Base-by-base conservation (phyloP, 1,284 basidiomycete species). In the Ustilago cynodontis region DNA sequence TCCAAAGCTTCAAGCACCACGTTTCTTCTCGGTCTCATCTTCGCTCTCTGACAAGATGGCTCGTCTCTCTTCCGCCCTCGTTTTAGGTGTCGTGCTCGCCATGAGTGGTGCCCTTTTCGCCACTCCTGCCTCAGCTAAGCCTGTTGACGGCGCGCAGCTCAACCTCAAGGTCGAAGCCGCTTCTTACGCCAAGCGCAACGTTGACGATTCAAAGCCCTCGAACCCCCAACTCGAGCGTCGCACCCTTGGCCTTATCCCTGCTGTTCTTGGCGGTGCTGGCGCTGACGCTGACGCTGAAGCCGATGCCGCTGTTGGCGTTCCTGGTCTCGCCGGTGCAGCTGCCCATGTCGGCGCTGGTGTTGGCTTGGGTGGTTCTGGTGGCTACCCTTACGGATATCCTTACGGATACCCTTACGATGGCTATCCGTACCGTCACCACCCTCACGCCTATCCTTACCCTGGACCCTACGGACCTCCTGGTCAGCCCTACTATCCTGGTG, bases 61-160 rank as follows among this genome's bases (percentile, higher is more conserved):
- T 55, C 64, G 70, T 7, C 28, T 72, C 39, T 67, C 70, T 18
- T 56, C 60, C 28, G 41, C 53, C 28, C 60, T 72, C 39, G 5
- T 72, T 3, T 26, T 59, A 53, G 53, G 60, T 24, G 70, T 72
- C 33, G 58, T 72, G 57, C 51, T 67, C 47, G 65, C 60, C 65
- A 63, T 72, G 57, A 61, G 37, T 28, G 66, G 61, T 33, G 16
- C 22, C 13, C 43, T 68, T 28, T 29, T 60, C 18, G 59, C 47
- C 26, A 49, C 26, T 14, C 47, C 47, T 49, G 47, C 47, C 22
- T 49, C 47, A 47, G 52, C 52, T 33, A 22, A 24, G 10, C 65
- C 66, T 29, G 49, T 59, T 26, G 3, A 26, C n/a, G 47, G 47
- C 47, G 26, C 47, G 47, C 9, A 49, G 59, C 59, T 24, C 52